phyloP scores from a whole-genome alignment of 208 protist genomes.

The Strigomonas galati region DNA sequence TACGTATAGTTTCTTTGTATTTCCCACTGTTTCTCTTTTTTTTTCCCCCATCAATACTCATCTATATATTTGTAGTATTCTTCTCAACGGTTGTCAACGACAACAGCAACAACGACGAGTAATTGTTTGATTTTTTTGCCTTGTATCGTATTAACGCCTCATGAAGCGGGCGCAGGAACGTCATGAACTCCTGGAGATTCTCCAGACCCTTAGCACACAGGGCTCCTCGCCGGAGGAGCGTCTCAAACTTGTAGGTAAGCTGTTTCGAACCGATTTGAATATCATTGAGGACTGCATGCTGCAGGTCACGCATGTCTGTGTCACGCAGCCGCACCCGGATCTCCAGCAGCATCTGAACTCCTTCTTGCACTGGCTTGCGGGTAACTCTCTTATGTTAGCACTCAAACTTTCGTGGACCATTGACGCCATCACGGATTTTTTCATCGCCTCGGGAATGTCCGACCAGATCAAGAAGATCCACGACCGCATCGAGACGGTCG shows the following conservation, averaged over 20 bases:
- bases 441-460: conserved; percentile 39
- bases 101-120: too few species aligned
- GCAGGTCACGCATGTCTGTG: conserved; percentile 79
- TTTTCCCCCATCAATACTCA: too few species aligned
- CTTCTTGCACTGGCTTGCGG: conserved; percentile 76
- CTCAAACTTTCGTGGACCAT: conserved; percentile 78
- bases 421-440: conserved; percentile 55
- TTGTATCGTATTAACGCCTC: not conserved
- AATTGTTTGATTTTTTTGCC: too few species aligned
- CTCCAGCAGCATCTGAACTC: conserved; percentile 53
- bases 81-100: not conserved
- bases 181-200: conserved; percentile 46
- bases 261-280: conserved; percentile 54
- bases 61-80: not conserved
- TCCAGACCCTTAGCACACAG: conserved; percentile 40
- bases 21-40: too few species aligned
- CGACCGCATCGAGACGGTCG: conserved; percentile 86
- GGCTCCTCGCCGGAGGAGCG: conserved; percentile 39
- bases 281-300: conserved; percentile 68
- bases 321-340: conserved; percentile 51
- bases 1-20: too few species aligned
- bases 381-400: conserved; percentile 63
- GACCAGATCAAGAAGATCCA: conserved; percentile 68
- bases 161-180: conserved; percentile 27
- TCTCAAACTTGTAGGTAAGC: conserved; percentile 37